Conservation (phyloP, 2,329 filamentous ascomycete genomes). For the Diplodia corticola region DNA sequence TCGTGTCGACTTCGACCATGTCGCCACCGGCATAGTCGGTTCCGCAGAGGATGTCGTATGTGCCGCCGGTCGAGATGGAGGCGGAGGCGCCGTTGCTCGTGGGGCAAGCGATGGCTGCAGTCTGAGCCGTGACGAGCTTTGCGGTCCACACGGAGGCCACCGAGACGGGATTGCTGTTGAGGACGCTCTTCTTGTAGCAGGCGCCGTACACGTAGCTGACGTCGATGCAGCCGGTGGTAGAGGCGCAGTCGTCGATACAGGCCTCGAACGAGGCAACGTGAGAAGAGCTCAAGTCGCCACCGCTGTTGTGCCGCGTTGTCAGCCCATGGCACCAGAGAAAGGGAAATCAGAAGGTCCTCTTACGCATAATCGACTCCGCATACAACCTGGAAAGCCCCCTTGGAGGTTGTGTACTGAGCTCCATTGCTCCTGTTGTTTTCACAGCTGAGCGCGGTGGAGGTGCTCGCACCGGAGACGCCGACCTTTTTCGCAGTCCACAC, state of each 20-base stretch:
- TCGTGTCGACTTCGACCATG: background rate
- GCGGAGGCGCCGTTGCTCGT: background rate
- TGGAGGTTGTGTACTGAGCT: constrained; percentile 23
- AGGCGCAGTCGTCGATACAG: constrained; percentile 16
- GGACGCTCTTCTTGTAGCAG: constrained; percentile 21
- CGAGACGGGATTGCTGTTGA: background rate
- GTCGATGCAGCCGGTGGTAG: constrained; percentile 17
- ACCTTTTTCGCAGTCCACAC: background rate
- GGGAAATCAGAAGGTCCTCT: background rate
- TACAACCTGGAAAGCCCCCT: constrained; percentile 24
- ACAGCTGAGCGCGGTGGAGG: constrained; percentile 10
- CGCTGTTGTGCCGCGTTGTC: background rate
- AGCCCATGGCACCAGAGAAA: background rate
- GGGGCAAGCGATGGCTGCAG: background rate
- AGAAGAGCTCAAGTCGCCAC: constrained; percentile 15
- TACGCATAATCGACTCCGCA: constrained; percentile 10
- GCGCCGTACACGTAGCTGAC: constrained; percentile 16
- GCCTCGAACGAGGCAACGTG: constrained; percentile 2
- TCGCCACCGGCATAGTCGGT: constrained; percentile 2
- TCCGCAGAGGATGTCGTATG: background rate
- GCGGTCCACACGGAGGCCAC: constrained; percentile 18
- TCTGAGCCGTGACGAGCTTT: background rate
- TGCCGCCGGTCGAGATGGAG: background rate
- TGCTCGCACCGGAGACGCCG: background rate
- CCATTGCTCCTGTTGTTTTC: constrained; percentile 19